Evolutionary conservation across 352 stramenopile species (phyloP).

Genomic region (Phytophthora palmivora): DNA sequence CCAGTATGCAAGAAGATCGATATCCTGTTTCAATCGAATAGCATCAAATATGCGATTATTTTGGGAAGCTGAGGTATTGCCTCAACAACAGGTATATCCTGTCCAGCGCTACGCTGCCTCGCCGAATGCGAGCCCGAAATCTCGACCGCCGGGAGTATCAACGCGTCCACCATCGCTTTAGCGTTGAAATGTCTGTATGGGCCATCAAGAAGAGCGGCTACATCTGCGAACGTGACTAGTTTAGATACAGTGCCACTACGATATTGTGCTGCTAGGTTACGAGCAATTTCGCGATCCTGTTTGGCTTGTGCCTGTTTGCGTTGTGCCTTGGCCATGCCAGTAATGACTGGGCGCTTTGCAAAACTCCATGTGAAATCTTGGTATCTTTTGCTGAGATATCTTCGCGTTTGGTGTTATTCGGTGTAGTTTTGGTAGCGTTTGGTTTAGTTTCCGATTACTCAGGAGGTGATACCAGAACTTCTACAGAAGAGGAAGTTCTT

Average conservation of each 20-base stretch:
- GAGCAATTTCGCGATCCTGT: background rate
- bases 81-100: too few species aligned
- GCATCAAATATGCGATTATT: background rate
- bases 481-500: background rate
- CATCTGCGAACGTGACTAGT: background rate
- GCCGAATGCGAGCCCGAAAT: background rate
- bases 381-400: too few species aligned
- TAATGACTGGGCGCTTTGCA: background rate
- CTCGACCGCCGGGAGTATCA: background rate
- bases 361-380: constrained; percentile 1
- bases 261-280: background rate
- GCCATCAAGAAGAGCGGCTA: background rate
- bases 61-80: too few species aligned
- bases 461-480: background rate
- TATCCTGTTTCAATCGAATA: background rate
- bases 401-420: too few species aligned
- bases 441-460: background rate
- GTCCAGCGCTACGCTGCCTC: background rate
- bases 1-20: constrained; percentile 1
- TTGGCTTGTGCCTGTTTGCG: background rate
- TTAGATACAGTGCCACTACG: background rate
- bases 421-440: background rate
- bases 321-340: constrained; percentile 8
- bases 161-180: background rate
- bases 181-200: background rate